Evolutionary conservation across 352 stramenopile genomes (phyloP).

Genomic region (Globisporangium yorkense): DNA sequence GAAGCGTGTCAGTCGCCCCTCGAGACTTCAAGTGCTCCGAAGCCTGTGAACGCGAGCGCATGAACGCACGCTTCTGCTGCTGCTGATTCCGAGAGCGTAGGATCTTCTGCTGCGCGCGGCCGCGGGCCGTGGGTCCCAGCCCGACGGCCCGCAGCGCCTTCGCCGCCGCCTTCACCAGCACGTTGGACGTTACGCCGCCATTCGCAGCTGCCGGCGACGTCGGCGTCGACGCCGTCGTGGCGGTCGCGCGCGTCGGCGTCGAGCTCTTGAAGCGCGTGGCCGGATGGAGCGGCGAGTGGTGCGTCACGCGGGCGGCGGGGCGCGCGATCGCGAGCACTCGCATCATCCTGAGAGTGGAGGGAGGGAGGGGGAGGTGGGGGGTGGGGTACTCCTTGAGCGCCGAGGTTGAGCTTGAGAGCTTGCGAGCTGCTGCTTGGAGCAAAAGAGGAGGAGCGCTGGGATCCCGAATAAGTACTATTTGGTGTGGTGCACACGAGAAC

Average conservation of each 20-base stretch:
- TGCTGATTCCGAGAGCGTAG: conserved; percentile 10
- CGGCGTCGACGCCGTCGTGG: neutral
- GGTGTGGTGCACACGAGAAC: neutral
- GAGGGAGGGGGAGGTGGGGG: neutral
- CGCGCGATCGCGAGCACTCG: conserved; percentile 12
- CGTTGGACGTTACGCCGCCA: neutral
- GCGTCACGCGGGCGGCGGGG: neutral
- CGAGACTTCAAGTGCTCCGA: no score
- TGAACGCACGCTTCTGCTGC: conserved; percentile 6
- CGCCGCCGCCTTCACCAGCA: conserved; percentile 15
- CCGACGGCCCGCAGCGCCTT: conserved; percentile 19
- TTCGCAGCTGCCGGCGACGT: neutral
- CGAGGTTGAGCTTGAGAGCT: neutral
- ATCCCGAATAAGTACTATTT: neutral
- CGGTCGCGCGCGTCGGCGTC: neutral
- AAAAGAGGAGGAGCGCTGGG: neutral
- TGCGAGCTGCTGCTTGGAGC: neutral
- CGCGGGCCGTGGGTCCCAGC: conserved; percentile 17
- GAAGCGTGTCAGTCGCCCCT: neutral
- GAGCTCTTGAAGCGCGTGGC: conserved; percentile 14
- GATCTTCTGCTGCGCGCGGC: conserved; percentile 20
- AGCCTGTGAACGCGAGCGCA: no score
- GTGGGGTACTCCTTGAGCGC: neutral
- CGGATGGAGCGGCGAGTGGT: neutral
- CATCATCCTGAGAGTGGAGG: conserved; percentile 4